Evolutionary conservation across 352 stramenopile species (phyloP).

Genomic region (Phytophthora foliorum): DNA sequence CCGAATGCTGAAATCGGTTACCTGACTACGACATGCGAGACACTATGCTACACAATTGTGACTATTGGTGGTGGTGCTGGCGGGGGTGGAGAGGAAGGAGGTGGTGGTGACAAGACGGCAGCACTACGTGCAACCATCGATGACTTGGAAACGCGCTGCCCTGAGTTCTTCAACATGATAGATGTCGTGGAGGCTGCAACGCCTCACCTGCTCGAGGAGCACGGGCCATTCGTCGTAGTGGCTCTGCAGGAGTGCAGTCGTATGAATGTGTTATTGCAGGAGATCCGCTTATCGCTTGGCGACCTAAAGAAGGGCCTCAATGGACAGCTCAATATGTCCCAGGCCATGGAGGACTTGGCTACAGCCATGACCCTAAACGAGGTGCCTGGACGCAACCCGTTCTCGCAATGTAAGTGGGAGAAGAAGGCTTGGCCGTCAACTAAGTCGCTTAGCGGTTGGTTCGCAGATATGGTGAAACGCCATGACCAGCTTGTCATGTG

Average conservation of each 20-base stretch:
- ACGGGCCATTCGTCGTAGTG: conserved; percentile 95
- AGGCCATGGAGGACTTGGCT: conserved; percentile 95
- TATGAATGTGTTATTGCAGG: conserved; percentile 95
- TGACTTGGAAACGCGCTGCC: conserved; percentile 91
- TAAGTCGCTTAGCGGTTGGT: conserved; percentile 94
- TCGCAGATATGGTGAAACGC: conserved; percentile 94
- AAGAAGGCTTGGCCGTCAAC: conserved; percentile 96
- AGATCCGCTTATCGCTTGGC: conserved; percentile 92
- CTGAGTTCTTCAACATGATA: conserved; percentile 94
- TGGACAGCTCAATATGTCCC: conserved; percentile 96
- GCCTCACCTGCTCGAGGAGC: conserved; percentile 88
- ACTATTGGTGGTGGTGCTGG: conserved; percentile 87
- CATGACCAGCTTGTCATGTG: conserved; percentile 91
- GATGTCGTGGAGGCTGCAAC: conserved; percentile 90
- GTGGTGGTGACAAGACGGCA: conserved; percentile 77
- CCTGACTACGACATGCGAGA: conserved; percentile 93
- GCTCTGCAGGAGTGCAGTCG: conserved; percentile 95
- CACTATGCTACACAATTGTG: conserved; percentile 95
- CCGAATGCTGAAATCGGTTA: conserved; percentile 97
- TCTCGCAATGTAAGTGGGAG: conserved; percentile 96
- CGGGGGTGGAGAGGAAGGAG: conserved; percentile 48
- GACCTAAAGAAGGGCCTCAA: conserved; percentile 97
- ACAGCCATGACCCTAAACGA: conserved; percentile 94
- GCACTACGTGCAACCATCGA: conserved; percentile 90
- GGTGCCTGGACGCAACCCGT: conserved; percentile 95